Evolutionary conservation across 257 asterid species (phyloP).

Genomic region (Thymus quinquecostatus): DNA sequence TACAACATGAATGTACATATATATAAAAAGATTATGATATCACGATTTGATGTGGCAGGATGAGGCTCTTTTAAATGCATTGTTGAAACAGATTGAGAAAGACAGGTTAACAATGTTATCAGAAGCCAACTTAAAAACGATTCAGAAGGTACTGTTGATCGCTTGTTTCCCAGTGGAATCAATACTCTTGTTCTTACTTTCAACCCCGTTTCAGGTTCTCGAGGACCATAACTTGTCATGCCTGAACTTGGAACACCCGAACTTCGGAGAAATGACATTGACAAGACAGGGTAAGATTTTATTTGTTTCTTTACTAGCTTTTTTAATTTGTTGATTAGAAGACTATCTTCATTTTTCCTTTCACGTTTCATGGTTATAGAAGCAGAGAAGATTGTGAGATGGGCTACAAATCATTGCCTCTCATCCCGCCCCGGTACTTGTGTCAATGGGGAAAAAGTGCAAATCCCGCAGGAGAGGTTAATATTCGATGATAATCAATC

Average conservation of each 20-base stretch:
- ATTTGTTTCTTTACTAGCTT: too few relatives aligned
- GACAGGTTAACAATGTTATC: conserved; percentile 71
- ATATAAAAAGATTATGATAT: neutral
- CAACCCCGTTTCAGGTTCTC: conserved; percentile 61
- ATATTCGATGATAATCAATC: too few relatives aligned
- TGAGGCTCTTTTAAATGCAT: conserved; percentile 58
- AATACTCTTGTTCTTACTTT: neutral
- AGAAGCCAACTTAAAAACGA: conserved; percentile 70
- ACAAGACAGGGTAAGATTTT: conserved; percentile 54
- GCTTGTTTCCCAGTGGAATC: neutral
- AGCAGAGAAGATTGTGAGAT: conserved; percentile 55
- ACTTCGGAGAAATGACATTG: conserved; percentile 66
- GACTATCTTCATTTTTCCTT: conserved; percentile 7
- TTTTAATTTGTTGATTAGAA: neutral
- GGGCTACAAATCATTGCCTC: conserved; percentile 73
- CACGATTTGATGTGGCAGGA: conserved; percentile 56
- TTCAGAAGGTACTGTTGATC: conserved; percentile 33
- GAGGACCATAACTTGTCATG: conserved; percentile 66
- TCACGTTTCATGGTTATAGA: neutral
- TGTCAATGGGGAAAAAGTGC: conserved; percentile 54
- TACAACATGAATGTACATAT: neutral
- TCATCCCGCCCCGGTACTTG: conserved; percentile 51
- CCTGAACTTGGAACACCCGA: conserved; percentile 61
- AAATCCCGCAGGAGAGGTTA: conserved; percentile 64
- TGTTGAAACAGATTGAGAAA: conserved; percentile 75